Conservation (phyloP, 2,329 filamentous ascomycete species). For the Phyllosticta citribraziliensis region DNA sequence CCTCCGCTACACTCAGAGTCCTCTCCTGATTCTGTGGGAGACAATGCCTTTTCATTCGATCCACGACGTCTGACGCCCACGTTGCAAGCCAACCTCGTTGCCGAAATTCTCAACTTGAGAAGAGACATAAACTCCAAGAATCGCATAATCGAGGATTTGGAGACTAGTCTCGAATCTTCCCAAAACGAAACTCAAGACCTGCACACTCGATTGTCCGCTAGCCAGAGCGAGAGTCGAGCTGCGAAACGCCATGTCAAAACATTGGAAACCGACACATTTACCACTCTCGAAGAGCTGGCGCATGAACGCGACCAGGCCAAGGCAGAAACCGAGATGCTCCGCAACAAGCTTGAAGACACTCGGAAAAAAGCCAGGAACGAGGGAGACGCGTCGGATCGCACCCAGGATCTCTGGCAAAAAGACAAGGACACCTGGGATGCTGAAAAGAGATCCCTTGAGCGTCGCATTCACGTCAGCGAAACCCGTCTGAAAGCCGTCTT, state of each 20-base stretch:
- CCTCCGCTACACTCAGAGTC: constrained; percentile 41
- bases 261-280: constrained; percentile 78
- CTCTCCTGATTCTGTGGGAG: background rate
- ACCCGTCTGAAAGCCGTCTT: constrained; percentile 72
- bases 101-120: constrained; percentile 79
- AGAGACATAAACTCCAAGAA: constrained; percentile 87
- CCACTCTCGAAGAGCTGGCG: constrained; percentile 72
- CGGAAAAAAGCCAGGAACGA: constrained; percentile 70
- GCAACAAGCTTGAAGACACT: constrained; percentile 62
- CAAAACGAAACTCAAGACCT: constrained; percentile 67
- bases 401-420: constrained; percentile 69
- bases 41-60: constrained; percentile 46
- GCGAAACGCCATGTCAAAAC: constrained; percentile 78
- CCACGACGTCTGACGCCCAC: constrained; percentile 91
- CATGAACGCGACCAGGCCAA: constrained; percentile 80
- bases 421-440: constrained; percentile 81
- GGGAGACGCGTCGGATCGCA: constrained; percentile 72
- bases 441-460: constrained; percentile 72
- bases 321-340: constrained; percentile 60
- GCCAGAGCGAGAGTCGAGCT: constrained; percentile 66
- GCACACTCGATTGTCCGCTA: constrained; percentile 50
- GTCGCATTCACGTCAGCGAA: constrained; percentile 83
- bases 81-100: constrained; percentile 85
- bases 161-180: constrained; percentile 60
- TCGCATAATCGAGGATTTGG: constrained; percentile 75